A percentile compares a stretch with the other conserved stretches of the same genome.
Evolutionary conservation across 2,329 filamentous ascomycete genomes (phyloP).

Genomic region (Beauveria brongniartii): DNA sequence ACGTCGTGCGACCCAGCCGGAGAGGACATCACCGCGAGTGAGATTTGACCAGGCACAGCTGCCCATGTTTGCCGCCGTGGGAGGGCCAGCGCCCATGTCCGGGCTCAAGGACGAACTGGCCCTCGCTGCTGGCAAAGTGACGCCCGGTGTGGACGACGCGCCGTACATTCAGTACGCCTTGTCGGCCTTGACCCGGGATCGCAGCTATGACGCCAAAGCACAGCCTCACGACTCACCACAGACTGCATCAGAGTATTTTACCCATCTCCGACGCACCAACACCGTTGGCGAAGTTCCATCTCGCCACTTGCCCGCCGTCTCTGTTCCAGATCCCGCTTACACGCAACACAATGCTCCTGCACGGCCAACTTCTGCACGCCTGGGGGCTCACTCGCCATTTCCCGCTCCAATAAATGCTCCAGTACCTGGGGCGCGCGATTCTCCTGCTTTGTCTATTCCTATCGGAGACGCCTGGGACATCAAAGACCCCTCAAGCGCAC

Average conservation of each 20-base stretch:
- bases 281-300: background rate
- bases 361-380: background rate
- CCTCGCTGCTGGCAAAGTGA: conserved; percentile 46
- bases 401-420: background rate
- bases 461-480: background rate
- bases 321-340: conserved; percentile 20
- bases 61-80: conserved; percentile 30
- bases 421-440: background rate
- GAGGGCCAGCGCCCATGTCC: conserved; percentile 12
- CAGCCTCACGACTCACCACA: conserved; percentile 41
- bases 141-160: conserved; percentile 74
- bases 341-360: conserved; percentile 15
- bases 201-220: conserved; percentile 49
- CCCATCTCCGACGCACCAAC: background rate
- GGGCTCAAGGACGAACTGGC: conserved; percentile 45
- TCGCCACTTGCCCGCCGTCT: conserved; percentile 14
- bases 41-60: conserved; percentile 33
- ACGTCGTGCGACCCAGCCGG: background rate
- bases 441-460: conserved; percentile 5
- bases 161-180: conserved; percentile 87
- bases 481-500: conserved; percentile 11
- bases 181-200: conserved; percentile 72
- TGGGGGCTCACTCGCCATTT: background rate
- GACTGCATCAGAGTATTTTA: conserved; percentile 24
- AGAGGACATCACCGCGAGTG: conserved; percentile 16